These are phyloP conservation scores for Pseudopediastrum boryanum DNA, from an alignment of 139 green algal genomes.

Conservation along the genomic window DNA sequence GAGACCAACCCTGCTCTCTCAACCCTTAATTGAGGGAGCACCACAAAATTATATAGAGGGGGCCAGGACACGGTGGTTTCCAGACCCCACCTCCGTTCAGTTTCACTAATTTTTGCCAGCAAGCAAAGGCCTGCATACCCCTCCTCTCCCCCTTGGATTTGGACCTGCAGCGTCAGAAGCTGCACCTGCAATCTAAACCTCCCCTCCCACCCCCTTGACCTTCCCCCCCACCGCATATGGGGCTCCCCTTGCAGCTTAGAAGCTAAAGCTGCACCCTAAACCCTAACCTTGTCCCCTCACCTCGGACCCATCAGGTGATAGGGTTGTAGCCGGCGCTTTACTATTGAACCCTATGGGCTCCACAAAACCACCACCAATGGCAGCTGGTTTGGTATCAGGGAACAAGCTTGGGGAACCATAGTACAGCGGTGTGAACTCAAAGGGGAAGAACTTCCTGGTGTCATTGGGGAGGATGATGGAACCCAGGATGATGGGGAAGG, in stretches of 20 bases:
- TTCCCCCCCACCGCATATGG: neutral
- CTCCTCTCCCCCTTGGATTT: no score
- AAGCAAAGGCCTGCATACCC: no score
- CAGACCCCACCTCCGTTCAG: no score
- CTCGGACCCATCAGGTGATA: neutral
- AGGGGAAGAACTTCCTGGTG: slow-evolving; percentile 21
- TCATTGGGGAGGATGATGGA: slow-evolving; percentile 14
- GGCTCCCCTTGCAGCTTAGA: neutral
- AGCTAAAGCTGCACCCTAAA: no score
- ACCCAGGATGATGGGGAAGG: slow-evolving; percentile 41
- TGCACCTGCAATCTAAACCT: neutral
- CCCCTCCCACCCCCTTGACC: neutral
- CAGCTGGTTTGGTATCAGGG: neutral
- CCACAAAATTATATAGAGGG: no score
- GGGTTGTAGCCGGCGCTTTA: neutral
- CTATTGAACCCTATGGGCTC: slow-evolving; percentile 9
- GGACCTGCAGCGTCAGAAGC: neutral
- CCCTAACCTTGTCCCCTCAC: no score
- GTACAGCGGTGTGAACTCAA: slow-evolving; percentile 30
- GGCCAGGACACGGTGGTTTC: no score
- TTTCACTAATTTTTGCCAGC: no score
- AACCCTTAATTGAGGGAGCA: no score
- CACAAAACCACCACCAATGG: neutral
- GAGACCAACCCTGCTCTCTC: no score
- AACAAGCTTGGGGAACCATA: neutral